Conservation (phyloP, 768 basidiomycete species). For the Auricularia sp. region DNA sequence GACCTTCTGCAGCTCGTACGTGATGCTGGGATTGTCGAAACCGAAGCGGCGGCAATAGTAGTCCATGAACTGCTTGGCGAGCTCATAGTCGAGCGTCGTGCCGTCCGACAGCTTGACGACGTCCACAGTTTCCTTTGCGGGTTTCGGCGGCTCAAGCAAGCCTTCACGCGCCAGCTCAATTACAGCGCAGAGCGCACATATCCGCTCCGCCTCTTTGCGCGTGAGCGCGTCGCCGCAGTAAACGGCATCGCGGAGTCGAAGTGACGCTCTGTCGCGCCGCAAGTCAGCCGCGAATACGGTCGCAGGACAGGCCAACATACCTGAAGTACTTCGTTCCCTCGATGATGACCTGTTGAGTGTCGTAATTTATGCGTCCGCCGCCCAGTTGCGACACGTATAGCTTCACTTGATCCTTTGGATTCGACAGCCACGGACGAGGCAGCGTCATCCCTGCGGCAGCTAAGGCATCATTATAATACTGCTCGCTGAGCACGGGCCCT, state of each 20-base stretch:
- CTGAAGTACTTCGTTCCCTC: neutral
- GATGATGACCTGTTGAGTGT: neutral
- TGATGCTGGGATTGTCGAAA: conserved; percentile 65
- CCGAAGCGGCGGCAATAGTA: conserved; percentile 79
- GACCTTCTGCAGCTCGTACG: conserved; percentile 31
- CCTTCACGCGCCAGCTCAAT: conserved; percentile 42
- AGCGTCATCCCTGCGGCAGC: too few relatives aligned
- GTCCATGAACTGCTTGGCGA: conserved; percentile 85
- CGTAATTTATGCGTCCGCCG: neutral
- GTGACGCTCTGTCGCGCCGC: neutral
- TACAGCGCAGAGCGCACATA: conserved; percentile 67
- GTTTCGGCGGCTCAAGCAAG: neutral
- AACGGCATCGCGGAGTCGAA: neutral
- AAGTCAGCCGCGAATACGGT: neutral
- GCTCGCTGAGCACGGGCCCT: too few relatives aligned
- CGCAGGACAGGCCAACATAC: neutral
- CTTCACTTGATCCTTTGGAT: neutral
- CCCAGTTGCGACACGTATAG: neutral
- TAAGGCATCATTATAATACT: too few relatives aligned
- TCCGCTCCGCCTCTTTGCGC: conserved; percentile 56
- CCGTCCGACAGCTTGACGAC: conserved; percentile 48
- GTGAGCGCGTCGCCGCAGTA: conserved; percentile 45
- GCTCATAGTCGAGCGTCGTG: conserved; percentile 51
- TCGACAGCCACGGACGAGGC: neutral
- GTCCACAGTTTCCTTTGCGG: conserved; percentile 8